Percentiles rank a stretch among this genome's conserved stretches.
Evolutionary conservation across 1,139 yeast genomes (phyloP).

Genomic region (Hanseniaspora uvarum): DNA sequence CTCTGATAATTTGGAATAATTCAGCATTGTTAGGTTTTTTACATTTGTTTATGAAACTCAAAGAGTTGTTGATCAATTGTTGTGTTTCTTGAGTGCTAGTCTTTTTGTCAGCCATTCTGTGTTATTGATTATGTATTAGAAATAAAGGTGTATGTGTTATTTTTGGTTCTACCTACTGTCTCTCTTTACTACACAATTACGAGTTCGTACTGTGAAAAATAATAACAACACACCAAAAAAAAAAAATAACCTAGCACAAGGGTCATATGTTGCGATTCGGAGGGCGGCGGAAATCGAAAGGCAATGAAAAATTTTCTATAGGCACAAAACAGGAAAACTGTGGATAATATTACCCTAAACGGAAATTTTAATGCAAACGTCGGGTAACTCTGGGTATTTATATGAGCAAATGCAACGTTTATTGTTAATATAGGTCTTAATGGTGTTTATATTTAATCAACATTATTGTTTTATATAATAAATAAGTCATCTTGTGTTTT

Average conservation of each 20-base stretch:
- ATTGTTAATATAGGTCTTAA: too few species aligned
- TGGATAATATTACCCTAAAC: too few species aligned
- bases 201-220: neutral
- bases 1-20: constrained; percentile 77
- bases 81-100: constrained; percentile 1
- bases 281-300: neutral
- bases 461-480: too few species aligned
- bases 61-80: constrained; percentile 17
- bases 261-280: too few species aligned
- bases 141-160: neutral
- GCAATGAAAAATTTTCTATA: neutral
- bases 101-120: constrained; percentile 7
- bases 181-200: too few species aligned
- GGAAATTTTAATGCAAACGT: too few species aligned
- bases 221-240: neutral
- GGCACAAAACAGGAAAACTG: too few species aligned
- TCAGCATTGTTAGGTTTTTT: constrained; percentile 88
- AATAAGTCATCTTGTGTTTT: too few species aligned
- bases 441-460: too few species aligned
- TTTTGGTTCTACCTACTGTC: too few species aligned
- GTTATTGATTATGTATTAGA: neutral
- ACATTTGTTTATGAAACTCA: constrained; percentile 65
- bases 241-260: neutral
- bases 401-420: too few species aligned
- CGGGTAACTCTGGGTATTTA: too few species aligned